Evolutionary conservation across 2,329 filamentous ascomycete species (phyloP).

Genomic region (Exophiala spinifera): DNA sequence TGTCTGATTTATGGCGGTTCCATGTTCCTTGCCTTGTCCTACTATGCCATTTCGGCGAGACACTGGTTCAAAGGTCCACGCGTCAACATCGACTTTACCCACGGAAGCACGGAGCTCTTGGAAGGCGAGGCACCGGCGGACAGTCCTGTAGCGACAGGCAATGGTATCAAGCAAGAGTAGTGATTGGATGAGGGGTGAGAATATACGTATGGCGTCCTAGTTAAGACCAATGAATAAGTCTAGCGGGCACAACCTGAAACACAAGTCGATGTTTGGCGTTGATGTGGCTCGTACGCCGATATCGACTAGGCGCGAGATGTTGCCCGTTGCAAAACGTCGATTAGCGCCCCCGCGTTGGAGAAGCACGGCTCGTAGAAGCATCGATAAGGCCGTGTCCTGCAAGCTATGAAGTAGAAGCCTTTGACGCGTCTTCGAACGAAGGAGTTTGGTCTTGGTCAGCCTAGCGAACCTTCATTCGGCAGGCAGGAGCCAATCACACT

Average conservation of each 20-base stretch:
- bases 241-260: background rate
- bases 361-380: too few species aligned
- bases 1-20: conserved; percentile 34
- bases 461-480: too few species aligned
- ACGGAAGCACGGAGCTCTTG: conserved; percentile 7
- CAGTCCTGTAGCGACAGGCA: too few species aligned
- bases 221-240: background rate
- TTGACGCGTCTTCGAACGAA: background rate
- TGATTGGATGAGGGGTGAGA: background rate
- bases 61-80: conserved; percentile 37
- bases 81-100: conserved; percentile 31
- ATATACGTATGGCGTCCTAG: background rate
- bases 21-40: conserved; percentile 32
- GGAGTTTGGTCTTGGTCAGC: background rate
- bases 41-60: conserved; percentile 32
- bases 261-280: background rate
- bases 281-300: background rate
- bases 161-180: conserved; percentile 1
- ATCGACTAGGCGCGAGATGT: background rate
- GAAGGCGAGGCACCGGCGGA: conserved; percentile 8
- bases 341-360: too few species aligned
- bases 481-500: background rate
- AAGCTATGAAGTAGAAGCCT: too few species aligned
- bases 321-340: background rate
- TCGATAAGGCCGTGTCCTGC: too few species aligned